phyloP scores from a whole-genome alignment of 176 grass and related monocot genomes.

The Thalia dealbata region DNA sequence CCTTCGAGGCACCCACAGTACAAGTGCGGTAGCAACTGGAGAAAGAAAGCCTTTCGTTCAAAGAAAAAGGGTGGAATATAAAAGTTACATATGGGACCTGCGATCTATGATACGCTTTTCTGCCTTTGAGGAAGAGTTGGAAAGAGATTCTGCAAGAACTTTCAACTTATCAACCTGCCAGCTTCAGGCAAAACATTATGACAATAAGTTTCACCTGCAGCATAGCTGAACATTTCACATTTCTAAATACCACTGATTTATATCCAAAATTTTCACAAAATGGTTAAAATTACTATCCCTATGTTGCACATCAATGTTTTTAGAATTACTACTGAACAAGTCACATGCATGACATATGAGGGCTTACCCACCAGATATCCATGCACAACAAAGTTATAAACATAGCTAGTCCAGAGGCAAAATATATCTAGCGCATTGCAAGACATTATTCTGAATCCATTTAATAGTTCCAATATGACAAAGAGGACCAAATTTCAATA shows the following conservation, averaged over 20 bases:
- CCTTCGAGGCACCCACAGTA: no score
- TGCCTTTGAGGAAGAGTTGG: conserved; percentile 71
- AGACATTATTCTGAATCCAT: background rate
- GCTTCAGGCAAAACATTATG: conserved; percentile 20
- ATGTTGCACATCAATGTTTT: no score
- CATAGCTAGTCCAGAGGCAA: no score
- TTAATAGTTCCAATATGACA: no score
- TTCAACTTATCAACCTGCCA: conserved; percentile 82
- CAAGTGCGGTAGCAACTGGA: background rate
- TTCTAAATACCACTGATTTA: background rate
- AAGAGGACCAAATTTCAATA: background rate
- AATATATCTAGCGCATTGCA: no score
- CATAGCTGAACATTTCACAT: background rate
- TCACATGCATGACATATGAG: no score
- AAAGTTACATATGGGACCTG: conserved; percentile 28
- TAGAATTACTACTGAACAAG: no score
- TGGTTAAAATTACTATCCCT: background rate
- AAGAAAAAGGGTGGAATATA: background rate
- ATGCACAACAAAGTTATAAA: no score
- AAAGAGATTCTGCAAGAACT: conserved; percentile 86
- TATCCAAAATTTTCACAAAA: background rate
- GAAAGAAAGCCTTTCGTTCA: background rate
- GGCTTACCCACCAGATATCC: no score
- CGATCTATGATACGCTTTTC: conserved; percentile 81
- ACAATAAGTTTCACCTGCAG: conserved; percentile 5